Conservation (phyloP, 1,284 basidiomycete genomes). For the Schizophyllum amplum region DNA sequence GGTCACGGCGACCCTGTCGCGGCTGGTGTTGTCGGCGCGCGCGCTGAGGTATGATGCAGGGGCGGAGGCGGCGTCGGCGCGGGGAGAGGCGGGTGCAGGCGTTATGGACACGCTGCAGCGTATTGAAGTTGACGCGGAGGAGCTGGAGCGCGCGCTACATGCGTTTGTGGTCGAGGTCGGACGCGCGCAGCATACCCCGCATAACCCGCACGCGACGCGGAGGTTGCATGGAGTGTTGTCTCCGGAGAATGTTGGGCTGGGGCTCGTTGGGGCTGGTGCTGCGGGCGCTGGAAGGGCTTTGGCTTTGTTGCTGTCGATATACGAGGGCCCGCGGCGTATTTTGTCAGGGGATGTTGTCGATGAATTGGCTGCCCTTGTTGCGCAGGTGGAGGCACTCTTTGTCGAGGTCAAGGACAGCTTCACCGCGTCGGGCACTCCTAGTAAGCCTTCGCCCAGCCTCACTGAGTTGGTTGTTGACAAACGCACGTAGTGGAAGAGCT, state of each 20-base stretch:
- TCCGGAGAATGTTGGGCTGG: slow-evolving; percentile 58
- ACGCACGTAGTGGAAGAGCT: slow-evolving; percentile 28
- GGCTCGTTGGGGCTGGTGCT: slow-evolving; percentile 64
- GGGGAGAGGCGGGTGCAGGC: slow-evolving; percentile 30
- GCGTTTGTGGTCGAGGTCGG: slow-evolving; percentile 70
- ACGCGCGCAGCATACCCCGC: slow-evolving; percentile 37
- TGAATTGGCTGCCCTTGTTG: slow-evolving; percentile 41
- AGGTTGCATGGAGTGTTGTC: slow-evolving; percentile 57
- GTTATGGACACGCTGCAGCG: slow-evolving; percentile 58
- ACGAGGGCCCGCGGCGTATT: slow-evolving; percentile 38
- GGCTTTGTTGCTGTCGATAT: slow-evolving; percentile 55
- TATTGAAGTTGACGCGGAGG: slow-evolving; percentile 70
- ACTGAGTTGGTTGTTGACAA: slow-evolving; percentile 4
- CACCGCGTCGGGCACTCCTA: slow-evolving; percentile 28
- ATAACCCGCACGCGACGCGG: slow-evolving; percentile 10
- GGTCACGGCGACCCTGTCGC: slow-evolving; percentile 71
- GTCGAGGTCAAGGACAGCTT: slow-evolving; percentile 30
- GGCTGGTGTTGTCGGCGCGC: slow-evolving; percentile 67
- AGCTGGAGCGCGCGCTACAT: slow-evolving; percentile 66
- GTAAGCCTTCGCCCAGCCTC: slow-evolving; percentile 23
- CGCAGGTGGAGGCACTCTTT: slow-evolving; percentile 42
- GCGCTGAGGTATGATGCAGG: slow-evolving; percentile 67
- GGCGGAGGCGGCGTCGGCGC: neutral
- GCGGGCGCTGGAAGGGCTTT: slow-evolving; percentile 74
- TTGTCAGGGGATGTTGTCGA: slow-evolving; percentile 44